Conservation (phyloP, 2,329 filamentous ascomycete species). For the Aspergillus ustus region DNA sequence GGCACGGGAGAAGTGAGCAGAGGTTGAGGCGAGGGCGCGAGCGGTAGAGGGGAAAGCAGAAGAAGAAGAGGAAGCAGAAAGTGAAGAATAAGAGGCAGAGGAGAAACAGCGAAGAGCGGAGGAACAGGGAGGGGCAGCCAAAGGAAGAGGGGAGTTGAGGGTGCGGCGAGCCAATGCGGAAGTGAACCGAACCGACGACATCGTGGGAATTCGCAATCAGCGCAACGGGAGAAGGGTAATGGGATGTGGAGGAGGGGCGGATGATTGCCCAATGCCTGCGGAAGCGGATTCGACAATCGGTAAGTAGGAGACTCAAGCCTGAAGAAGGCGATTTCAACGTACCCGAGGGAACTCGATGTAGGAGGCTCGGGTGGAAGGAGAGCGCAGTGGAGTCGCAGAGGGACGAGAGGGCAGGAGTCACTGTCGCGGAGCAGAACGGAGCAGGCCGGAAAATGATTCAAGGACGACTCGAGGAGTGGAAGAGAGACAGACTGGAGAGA, state of each 20-base stretch:
- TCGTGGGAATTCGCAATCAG: conserved; percentile 26
- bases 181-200: conserved; percentile 44
- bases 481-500: conserved; percentile 18
- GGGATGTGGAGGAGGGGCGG: conserved; percentile 19
- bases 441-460: conserved; percentile 25
- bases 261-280: conserved; percentile 17
- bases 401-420: conserved; percentile 17
- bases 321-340: conserved; percentile 21
- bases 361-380: conserved; percentile 41
- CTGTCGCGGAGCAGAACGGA: conserved; percentile 29
- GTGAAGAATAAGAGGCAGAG: conserved; percentile 28
- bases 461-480: conserved; percentile 15
- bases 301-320: conserved; percentile 18
- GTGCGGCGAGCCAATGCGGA: conserved; percentile 45
- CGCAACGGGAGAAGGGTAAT: conserved; percentile 16
- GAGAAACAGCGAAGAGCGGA: conserved; percentile 30
- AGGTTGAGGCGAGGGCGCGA: conserved; percentile 30
- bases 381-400: conserved; percentile 33
- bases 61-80: conserved; percentile 32
- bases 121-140: conserved; percentile 33
- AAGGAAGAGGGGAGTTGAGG: conserved; percentile 33
- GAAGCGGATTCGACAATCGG: conserved; percentile 19
- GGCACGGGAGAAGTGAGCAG: conserved; percentile 28
- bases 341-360: conserved; percentile 36
- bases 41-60: conserved; percentile 26